Base-by-base conservation (phyloP, 352 stramenopile species). In the Phytophthora lateralis region DNA sequence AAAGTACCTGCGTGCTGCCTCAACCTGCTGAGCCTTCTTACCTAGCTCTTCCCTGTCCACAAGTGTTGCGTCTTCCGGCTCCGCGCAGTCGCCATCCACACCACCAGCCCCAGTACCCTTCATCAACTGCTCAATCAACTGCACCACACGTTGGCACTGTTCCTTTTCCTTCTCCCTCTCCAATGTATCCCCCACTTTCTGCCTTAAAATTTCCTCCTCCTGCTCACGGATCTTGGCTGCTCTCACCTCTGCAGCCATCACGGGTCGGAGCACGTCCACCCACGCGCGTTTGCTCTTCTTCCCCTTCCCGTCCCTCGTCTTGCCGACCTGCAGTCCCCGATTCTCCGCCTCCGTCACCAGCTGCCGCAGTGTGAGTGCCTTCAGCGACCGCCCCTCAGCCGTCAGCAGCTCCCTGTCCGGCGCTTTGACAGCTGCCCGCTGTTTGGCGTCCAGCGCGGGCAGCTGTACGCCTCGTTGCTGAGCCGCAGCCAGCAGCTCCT, bases 211-310 rank as follows among this genome's bases (percentile, higher is more conserved):
- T 17, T 76, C 50, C 26, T 86, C 70, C 41, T 86, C 69, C 45
- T 75, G 57, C 34, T 77, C 60, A 34, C 24, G 18, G 8, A 77
- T 72, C 41, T 77, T 77, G n/a, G 14, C n/a, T 1, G 56, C 69
- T 42, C 61, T 38, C 7, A 74, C 51, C 48, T 77, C 69, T 2
- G 21, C 47, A 3, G 30, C 30, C 47, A 77, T 54, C 43, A 74
- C 35, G 0, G 69, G 69, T 45, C 73, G 55, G 11, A 91, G 63
- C 20, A 71, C 52, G 35, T 85, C 71, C 43, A 90, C 66, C 76
- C 81, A 89, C 12, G 68, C 74, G 15, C 76, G 65, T 48, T 91
- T 91, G 46, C 71, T 82, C 55, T 78, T 88, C 55, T 88, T 90
- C 39, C 72, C 76, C 21, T 74, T 85, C 12, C 34, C 61, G 29